phyloP scores from a whole-genome alignment of 768 basidiomycete genomes.

The Leucocoprinus sp. region DNA sequence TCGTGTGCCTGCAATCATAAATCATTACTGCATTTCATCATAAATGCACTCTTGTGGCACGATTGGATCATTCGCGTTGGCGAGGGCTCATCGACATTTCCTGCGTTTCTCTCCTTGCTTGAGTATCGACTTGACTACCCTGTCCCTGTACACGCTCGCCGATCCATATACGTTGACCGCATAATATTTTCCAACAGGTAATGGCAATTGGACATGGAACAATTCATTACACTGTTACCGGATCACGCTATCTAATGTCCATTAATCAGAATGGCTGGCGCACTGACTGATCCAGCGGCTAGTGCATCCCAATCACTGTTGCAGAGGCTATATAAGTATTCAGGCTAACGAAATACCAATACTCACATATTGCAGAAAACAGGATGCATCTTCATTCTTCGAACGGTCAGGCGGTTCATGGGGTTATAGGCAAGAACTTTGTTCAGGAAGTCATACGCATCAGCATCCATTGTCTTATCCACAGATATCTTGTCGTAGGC shows the following conservation, averaged over 20 bases:
- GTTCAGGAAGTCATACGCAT: slow-evolving; percentile 7
- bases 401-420: background rate
- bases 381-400: slow-evolving; percentile 8
- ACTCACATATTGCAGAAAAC: slow-evolving; percentile 6
- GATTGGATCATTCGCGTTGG: no score
- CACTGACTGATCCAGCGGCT: slow-evolving; percentile 3
- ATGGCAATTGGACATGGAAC: no score
- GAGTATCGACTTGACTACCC: no score
- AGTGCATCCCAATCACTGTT: slow-evolving; percentile 6
- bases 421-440: slow-evolving; percentile 3
- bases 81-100: no score
- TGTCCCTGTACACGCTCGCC: no score
- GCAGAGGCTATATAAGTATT: background rate
- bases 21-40: no score
- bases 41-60: no score
- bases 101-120: no score
- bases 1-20: background rate
- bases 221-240: no score
- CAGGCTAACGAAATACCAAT: background rate
- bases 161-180: no score
- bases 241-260: no score
- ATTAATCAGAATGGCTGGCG: background rate
- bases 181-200: no score
- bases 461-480: slow-evolving; percentile 5
- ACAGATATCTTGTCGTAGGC: slow-evolving; percentile 1